phyloP scores from a whole-genome alignment of 2,329 filamentous ascomycete species.

The Coniella vitis region DNA sequence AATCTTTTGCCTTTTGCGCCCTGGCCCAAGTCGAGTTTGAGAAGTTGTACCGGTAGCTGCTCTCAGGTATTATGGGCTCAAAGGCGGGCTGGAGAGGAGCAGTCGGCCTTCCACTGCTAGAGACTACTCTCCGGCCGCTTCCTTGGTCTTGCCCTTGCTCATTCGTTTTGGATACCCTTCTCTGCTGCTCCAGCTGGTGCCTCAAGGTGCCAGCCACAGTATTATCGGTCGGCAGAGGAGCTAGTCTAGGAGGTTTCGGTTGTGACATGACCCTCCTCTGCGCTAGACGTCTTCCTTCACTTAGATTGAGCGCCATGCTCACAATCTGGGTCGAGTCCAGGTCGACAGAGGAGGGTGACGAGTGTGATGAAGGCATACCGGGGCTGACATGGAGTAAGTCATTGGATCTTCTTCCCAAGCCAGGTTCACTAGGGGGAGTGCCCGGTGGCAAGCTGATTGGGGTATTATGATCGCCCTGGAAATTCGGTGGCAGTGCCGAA shows the following conservation, averaged over 20 bases:
- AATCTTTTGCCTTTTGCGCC: slow-evolving; percentile 75
- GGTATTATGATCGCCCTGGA: neutral
- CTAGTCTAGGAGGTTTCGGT: slow-evolving; percentile 43
- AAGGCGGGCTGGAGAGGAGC: slow-evolving; percentile 43
- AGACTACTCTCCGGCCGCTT: slow-evolving; percentile 33
- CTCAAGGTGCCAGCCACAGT: slow-evolving; percentile 52
- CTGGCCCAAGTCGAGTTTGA: slow-evolving; percentile 75
- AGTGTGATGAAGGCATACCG: slow-evolving; percentile 20
- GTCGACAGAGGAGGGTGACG: slow-evolving; percentile 39
- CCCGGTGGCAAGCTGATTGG: slow-evolving; percentile 5
- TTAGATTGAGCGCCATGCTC: slow-evolving; percentile 82
- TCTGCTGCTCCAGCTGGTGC: slow-evolving; percentile 66
- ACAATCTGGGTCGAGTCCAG: slow-evolving; percentile 85
- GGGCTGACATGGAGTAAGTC: slow-evolving; percentile 23
- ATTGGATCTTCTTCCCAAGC: slow-evolving; percentile 16
- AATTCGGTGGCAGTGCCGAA: neutral
- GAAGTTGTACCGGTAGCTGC: slow-evolving; percentile 55
- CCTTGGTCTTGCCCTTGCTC: slow-evolving; percentile 49
- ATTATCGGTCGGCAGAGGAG: slow-evolving; percentile 43
- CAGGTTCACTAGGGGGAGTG: slow-evolving; percentile 5
- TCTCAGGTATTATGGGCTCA: slow-evolving; percentile 34
- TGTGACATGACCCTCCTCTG: slow-evolving; percentile 49
- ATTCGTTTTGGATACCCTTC: slow-evolving; percentile 52
- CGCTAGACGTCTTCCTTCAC: slow-evolving; percentile 67
- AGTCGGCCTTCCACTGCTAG: slow-evolving; percentile 30